Evolutionary conservation across 352 stramenopile genomes (phyloP), one percentile per base, ranked within the genome.

Genomic region (Phytophthora crassamura): DNA sequence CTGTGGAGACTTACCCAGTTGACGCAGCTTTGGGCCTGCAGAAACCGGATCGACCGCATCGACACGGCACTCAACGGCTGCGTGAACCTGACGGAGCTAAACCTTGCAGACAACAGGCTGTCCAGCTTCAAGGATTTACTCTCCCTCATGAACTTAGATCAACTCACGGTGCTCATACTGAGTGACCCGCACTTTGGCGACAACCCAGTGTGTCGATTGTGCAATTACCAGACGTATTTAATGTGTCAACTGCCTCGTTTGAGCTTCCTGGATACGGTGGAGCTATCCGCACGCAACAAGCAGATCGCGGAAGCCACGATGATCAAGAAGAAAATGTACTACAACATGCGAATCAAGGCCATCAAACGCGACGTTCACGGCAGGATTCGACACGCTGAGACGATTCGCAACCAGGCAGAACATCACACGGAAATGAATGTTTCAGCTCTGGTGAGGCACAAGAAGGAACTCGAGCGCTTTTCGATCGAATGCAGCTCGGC

Each of bases 301-400:
- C 81, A 94, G 61, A 88, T 97, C 49, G 90, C 91, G 2, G 88
- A 97, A 28, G 80, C 87, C 9, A 97, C 93, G 0, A 97, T 97
- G 84, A 84, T 97, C 58, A 98, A 98, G 73, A 98, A 98, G 77
- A 94, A 90, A 59, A 97, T 98, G 87, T 98, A 98, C 77, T 98
- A 98, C 73, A 98, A 97, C 75, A 97, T 98, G 90, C 83, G 90
- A 9, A 97, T 96, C 55, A 95, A 97, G 32, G 84, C 81, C 8
- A 93, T 98, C 52, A 95, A 97, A 48, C 66, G 88, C 9, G 88
- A 98, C 36, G 78, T 89, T 15, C 63, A 91, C 61, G 60, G 75
- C 51, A 56, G 77, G 58, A 76, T 91, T 55, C 62, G 79, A 46
- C 76, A 84, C 35, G 62, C 74, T 9, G 68, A 91, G 10, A 61